These are phyloP conservation scores for Tuber indicum DNA, from an alignment of 495 filamentous ascomycete genomes.

Conservation along the genomic window DNA sequence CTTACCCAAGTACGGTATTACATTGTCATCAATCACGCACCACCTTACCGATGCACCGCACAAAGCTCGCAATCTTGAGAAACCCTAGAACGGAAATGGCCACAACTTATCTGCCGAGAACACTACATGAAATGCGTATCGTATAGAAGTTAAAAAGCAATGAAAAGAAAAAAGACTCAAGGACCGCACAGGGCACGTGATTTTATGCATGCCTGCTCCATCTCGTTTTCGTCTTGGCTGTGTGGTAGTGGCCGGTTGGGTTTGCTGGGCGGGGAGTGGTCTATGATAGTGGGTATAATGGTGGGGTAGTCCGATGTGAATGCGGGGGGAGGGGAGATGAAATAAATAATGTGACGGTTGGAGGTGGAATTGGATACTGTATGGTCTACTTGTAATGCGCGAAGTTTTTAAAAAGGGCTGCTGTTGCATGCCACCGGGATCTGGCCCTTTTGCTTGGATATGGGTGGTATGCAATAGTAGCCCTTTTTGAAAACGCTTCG, in stretches of 20 bases:
- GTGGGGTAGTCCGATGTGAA: not conserved
- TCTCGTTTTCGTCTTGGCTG: constrained; percentile 1
- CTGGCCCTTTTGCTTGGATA: no score
- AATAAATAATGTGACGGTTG: not conserved
- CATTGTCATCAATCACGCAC: not conserved
- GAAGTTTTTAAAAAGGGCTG: no score
- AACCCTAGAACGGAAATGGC: not conserved
- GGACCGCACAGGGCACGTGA: not conserved
- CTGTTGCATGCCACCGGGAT: no score
- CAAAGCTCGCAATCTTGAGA: not conserved
- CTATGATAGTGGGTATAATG: not conserved
- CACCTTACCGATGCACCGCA: not conserved
- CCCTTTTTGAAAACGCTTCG: no score
- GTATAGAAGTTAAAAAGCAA: not conserved
- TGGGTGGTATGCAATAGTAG: no score
- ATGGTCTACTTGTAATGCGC: not conserved
- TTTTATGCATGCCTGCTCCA: not conserved
- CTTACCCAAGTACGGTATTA: not conserved
- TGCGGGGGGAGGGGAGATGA: not conserved
- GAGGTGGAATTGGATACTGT: not conserved
- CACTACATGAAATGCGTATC: not conserved
- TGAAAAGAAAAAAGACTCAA: constrained; percentile 1
- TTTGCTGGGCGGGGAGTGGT: not conserved
- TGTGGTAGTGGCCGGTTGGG: not conserved
- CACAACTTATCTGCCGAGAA: not conserved